These are phyloP conservation scores for Vitis hybrid DNA, from an alignment of 177 flowering plant genomes.

Conservation along the genomic window DNA sequence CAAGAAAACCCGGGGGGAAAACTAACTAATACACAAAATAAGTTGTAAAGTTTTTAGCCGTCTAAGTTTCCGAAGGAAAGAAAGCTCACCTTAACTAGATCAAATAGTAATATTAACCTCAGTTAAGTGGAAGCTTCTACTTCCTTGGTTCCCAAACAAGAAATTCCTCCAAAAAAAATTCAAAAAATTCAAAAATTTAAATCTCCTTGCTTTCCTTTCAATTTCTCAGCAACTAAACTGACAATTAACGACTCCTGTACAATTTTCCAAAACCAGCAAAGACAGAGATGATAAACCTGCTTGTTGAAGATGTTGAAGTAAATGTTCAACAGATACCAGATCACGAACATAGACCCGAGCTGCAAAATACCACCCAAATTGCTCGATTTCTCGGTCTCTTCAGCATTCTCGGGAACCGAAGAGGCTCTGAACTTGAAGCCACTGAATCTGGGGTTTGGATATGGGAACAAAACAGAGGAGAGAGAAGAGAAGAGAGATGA, in stretches of 20 bases:
- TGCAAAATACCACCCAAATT: constrained; percentile 17
- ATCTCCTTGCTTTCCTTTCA: neutral
- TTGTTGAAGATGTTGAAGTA: constrained; percentile 63
- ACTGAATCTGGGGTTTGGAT: neutral
- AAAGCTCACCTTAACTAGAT: too few relatives aligned
- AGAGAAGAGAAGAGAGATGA: neutral
- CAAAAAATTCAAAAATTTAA: neutral
- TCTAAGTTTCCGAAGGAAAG: too few relatives aligned
- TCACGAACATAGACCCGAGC: constrained; percentile 48
- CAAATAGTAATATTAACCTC: too few relatives aligned
- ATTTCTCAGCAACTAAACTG: neutral
- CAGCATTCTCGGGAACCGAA: constrained; percentile 27
- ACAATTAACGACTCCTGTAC: too few relatives aligned
- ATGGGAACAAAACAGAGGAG: constrained; percentile 3
- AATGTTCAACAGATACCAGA: constrained; percentile 62
- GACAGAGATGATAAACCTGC: constrained; percentile 35
- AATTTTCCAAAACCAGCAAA: neutral
- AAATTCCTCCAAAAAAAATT: too few relatives aligned
- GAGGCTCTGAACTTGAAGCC: constrained; percentile 23
- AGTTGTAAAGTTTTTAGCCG: too few relatives aligned
- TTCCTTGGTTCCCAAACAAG: too few relatives aligned
- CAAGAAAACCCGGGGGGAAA: too few relatives aligned
- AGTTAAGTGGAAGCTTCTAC: too few relatives aligned
- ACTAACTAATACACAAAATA: too few relatives aligned
- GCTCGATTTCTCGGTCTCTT: constrained; percentile 10